A percentile compares a stretch with the other conserved stretches of the same genome.
Evolutionary conservation across 2,329 filamentous ascomycete genomes (phyloP).

Genomic region (Neophaeococcomyces mojaviensis): DNA sequence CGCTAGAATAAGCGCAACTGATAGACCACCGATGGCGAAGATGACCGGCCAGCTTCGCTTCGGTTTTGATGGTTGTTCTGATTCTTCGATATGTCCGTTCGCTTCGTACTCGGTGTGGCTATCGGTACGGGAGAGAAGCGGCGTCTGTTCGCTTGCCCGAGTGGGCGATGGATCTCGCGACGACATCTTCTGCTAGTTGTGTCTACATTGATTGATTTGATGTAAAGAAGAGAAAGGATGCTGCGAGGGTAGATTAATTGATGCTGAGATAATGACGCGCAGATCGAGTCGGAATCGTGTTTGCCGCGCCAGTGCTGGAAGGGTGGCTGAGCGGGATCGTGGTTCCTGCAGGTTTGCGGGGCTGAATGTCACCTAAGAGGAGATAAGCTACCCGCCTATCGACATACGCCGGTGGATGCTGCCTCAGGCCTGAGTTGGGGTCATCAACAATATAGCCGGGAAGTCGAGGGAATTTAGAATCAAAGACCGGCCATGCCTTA

Average conservation of each 20-base stretch:
- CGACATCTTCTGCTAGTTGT: slow-evolving; percentile 14
- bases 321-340: no score
- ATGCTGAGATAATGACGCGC: neutral
- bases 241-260: neutral
- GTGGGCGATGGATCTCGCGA: slow-evolving; percentile 25
- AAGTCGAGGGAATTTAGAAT: no score
- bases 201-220: neutral
- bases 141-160: slow-evolving; percentile 36
- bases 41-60: slow-evolving; percentile 66
- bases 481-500: no score
- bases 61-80: slow-evolving; percentile 19
- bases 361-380: no score
- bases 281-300: no score
- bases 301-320: no score
- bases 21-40: slow-evolving; percentile 63
- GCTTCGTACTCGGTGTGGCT: slow-evolving; percentile 27
- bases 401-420: no score
- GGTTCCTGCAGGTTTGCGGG: no score
- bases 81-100: slow-evolving; percentile 19
- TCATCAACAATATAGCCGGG: no score
- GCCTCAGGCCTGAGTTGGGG: no score
- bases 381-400: no score
- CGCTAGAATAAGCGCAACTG: slow-evolving; percentile 56
- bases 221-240: neutral
- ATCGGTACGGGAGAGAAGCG: slow-evolving; percentile 32